Conservation (phyloP, 208 protist genomes). For the Giardia duodenalis region DNA sequence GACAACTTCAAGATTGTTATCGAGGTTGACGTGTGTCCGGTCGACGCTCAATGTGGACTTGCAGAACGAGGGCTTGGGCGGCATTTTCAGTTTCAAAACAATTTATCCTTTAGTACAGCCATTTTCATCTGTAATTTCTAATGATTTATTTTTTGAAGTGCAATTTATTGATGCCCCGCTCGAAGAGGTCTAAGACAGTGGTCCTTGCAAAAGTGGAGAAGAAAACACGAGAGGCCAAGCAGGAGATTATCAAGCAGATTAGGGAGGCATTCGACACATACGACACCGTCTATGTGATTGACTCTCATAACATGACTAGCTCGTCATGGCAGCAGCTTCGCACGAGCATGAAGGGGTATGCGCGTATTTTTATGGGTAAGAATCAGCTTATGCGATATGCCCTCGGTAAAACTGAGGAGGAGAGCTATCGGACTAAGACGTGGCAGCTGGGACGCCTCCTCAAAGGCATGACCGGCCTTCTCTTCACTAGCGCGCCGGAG, state of each 20-base stretch:
- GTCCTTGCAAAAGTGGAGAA: constrained; percentile 5
- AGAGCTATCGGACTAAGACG: background rate
- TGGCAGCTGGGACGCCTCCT: background rate
- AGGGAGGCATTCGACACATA: background rate
- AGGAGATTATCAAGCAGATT: background rate
- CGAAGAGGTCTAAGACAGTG: background rate
- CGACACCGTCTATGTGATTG: background rate
- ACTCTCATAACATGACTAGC: background rate
- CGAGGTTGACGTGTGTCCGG: background rate
- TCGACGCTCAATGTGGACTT: background rate
- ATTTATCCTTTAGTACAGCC: too few relatives aligned
- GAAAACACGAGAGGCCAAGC: background rate
- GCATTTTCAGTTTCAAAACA: too few relatives aligned
- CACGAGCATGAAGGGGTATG: background rate
- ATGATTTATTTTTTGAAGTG: too few relatives aligned
- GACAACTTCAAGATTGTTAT: background rate
- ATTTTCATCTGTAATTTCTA: too few relatives aligned
- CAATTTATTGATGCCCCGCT: background rate
- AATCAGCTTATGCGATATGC: background rate
- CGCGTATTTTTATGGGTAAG: background rate
- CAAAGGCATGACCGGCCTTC: background rate
- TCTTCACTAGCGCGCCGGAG: background rate
- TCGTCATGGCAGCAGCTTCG: background rate
- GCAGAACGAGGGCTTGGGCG: too few relatives aligned
- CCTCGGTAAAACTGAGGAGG: constrained; percentile 2